Evolutionary conservation across 2,329 filamentous ascomycete genomes (phyloP), one percentile per base, ranked within the genome.

Genomic region (Phialophora macrospora): DNA sequence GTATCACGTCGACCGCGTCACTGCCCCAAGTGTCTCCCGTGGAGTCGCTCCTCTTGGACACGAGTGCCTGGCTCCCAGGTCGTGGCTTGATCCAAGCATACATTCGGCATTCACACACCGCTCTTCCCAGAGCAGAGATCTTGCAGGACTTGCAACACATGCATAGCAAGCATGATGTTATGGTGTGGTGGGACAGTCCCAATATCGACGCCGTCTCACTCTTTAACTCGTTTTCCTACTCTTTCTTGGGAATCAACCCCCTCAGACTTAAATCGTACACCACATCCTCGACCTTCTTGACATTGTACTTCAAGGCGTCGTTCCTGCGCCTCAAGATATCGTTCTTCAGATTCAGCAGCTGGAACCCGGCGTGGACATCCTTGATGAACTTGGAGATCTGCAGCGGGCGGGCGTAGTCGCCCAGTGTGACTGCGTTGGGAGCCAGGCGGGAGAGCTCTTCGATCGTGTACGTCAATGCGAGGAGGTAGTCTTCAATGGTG

Each of bases 231-330:
- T 44, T 8, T 6, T 44, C 38, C 14, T 44, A 51, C 48, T 28
- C 48, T 26, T 60, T 44, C 55, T 84, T 82, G 52, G 89, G 87
- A 56, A 96, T 84, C 74, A 98, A 78, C 58, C 95, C 94, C 65
- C 95, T 86, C 75, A 99, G 80, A 26, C 91, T 94, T 63, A 99
- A 81, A 77, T 99, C 95, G 75, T 99, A 99, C 58, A 98, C 94
- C 12, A 99, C 93, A 75, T 98, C 95, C 82, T 99, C 95, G 12
- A 97, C 92, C 77, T 96, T 94, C 84, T 98, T 99, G 74, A 99
- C 92, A 73, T 90, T 90, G 76, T 99, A 99, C 83, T 99, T 99
- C 79, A 99, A 90, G 4, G 90, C 90, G 80, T 99, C 95, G 63
- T 92, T 92, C 68, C 92, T 86, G 80, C 93, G 92, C 66, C 95